These are phyloP conservation scores for Gymnopilus dilepis DNA, from an alignment of 768 basidiomycete species.

Conservation along the genomic window DNA sequence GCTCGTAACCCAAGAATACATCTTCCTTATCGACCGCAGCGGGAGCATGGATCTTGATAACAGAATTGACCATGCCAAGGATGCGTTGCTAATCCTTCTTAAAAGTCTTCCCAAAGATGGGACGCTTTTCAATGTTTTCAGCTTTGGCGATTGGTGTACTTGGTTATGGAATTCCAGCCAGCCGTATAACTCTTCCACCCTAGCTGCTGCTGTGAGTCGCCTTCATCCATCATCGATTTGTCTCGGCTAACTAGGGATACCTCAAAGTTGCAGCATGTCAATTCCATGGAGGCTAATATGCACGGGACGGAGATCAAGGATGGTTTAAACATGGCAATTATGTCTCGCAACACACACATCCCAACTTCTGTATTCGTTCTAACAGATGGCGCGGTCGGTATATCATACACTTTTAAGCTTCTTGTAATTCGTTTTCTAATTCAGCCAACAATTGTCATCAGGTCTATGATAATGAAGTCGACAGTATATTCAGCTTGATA, in stretches of 20 bases:
- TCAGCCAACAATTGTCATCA: no score
- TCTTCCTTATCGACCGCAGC: slow-evolving; percentile 13
- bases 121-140: slow-evolving; percentile 4
- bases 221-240: background rate
- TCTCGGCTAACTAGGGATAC: no score
- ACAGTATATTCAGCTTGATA: background rate
- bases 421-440: no score
- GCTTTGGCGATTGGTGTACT: slow-evolving; percentile 1
- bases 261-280: slow-evolving; percentile 4
- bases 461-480: background rate
- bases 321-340: background rate
- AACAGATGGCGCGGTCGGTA: slow-evolving; percentile 11
- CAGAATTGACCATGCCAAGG: slow-evolving; percentile 8
- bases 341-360: background rate
- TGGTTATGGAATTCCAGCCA: slow-evolving; percentile 8
- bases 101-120: slow-evolving; percentile 13
- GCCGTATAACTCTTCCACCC: background rate
- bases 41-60: slow-evolving; percentile 4
- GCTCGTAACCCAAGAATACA: slow-evolving; percentile 2
- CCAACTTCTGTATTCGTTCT: slow-evolving; percentile 8
- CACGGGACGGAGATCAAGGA: slow-evolving; percentile 6
- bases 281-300: slow-evolving; percentile 4
- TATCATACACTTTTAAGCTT: background rate
- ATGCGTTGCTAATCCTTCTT: slow-evolving; percentile 5
- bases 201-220: slow-evolving; percentile 1